These are phyloP conservation scores for Krasilnikovozyma curviuscula DNA, from an alignment of 768 basidiomycete genomes.

Conservation along the genomic window DNA sequence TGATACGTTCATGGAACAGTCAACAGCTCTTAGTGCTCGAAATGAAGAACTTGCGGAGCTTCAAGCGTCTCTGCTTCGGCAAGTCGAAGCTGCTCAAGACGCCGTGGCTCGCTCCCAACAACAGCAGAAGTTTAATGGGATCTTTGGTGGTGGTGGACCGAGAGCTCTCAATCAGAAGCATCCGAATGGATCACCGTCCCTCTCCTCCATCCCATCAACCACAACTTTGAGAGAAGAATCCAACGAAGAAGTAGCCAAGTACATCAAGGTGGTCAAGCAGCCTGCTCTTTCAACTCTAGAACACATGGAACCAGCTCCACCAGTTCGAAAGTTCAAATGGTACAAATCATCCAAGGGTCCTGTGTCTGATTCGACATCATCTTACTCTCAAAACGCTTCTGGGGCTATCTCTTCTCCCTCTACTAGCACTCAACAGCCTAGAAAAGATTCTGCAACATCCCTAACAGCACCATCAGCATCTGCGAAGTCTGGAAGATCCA, in stretches of 20 bases:
- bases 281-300: not conserved
- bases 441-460: not conserved
- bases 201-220: conserved; percentile 19
- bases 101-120: conserved; percentile 17
- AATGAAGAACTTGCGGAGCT: conserved; percentile 86
- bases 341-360: conserved; percentile 28
- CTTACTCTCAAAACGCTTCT: no score
- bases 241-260: conserved; percentile 27
- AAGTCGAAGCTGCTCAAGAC: conserved; percentile 39
- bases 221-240: conserved; percentile 23
- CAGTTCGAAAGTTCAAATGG: conserved; percentile 30
- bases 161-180: conserved; percentile 11
- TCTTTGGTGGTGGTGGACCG: not conserved
- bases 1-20: conserved; percentile 77
- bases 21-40: conserved; percentile 66
- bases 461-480: conserved; percentile 14
- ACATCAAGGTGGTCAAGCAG: conserved; percentile 23
- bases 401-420: no score
- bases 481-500: conserved; percentile 18
- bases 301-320: conserved; percentile 22
- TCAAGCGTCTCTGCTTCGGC: conserved; percentile 58
- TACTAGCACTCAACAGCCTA: no score
- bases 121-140: conserved; percentile 6
- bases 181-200: conserved; percentile 21
- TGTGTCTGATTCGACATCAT: conserved; percentile 16